These are phyloP conservation scores for Chlorella vulgaris DNA, from an alignment of 139 green algal species.

Conservation along the genomic window DNA sequence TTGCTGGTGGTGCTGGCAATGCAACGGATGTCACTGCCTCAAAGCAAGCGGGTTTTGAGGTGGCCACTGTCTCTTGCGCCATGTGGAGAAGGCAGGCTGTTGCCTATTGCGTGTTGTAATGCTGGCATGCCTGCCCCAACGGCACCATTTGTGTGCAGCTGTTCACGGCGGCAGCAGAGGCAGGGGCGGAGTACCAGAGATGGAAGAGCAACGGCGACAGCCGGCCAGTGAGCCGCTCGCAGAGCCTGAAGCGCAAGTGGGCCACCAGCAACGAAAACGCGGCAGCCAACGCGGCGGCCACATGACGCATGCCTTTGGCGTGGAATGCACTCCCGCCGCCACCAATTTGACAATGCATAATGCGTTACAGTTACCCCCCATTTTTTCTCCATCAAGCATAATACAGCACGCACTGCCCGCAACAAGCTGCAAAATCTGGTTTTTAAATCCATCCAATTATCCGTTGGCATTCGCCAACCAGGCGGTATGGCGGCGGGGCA, in stretches of 20 bases:
- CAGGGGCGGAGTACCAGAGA: neutral
- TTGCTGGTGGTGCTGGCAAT: neutral
- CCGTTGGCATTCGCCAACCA: no score
- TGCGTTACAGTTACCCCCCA: no score
- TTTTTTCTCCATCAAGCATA: neutral
- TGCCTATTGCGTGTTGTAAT: no score
- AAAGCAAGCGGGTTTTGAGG: no score
- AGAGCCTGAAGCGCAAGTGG: constrained; percentile 41
- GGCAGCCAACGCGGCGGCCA: neutral
- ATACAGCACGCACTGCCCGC: neutral
- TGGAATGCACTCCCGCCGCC: neutral
- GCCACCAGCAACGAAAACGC: constrained; percentile 4
- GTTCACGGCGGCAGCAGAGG: constrained; percentile 24
- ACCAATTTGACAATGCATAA: neutral
- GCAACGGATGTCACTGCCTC: no score
- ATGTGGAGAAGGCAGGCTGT: no score
- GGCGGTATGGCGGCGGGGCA: no score
- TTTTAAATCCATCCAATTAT: no score
- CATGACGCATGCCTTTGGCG: neutral
- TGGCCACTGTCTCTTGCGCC: no score
- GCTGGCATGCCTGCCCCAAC: no score
- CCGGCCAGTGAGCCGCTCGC: neutral
- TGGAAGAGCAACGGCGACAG: constrained; percentile 9
- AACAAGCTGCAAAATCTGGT: no score
- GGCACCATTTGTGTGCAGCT: constrained; percentile 10